Base-by-base conservation (phyloP, 2,329 filamentous ascomycete species). In the Stemphylium beticola region DNA sequence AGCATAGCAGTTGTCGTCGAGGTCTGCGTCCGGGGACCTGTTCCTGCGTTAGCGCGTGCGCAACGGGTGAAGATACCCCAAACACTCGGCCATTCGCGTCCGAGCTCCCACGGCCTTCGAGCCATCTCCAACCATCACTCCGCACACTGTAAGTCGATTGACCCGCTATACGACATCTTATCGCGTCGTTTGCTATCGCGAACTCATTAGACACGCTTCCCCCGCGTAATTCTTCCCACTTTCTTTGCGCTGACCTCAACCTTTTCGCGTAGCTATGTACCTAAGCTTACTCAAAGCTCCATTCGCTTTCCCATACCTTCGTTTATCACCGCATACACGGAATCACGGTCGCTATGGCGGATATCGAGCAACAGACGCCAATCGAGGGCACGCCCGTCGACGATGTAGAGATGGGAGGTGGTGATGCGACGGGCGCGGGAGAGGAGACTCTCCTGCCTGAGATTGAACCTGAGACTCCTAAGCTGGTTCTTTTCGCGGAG, bases 331-430 rank as follows among this genome's bases (percentile, higher is more conserved):
- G 17, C 40, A 42, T 37, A 15, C 38, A 49, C 29, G 42, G 17
- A 36, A 44, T 20, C 18, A 42, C 34, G 38, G 8, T 57, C 40
- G 33, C 50, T 31, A 68, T 75, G 73, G 72, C 68, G 53, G 71
- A 74, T 43, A 43, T 57, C 9, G 69, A 71, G 47, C 60, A 69
- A 32, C 59, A 65, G 17, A 72, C 64, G 18, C 68, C 71, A 1
- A 34, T 71, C 8, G 72, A 73, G 58, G 65, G 59, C 47, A 68
- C 64, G 2, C 63, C 66, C 1, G 62, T 73, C 9, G 75, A 73
- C 3, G 81, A 85, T 59, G 72, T 83, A 26, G 82, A 83, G 45
- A 81, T 84, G 80, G 76, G 76, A 20, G 67, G 64, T 20, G 47
- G 22, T 6, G 53, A 47, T 18, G 49, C 17, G 22, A 52, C 51